Evolutionary conservation across 139 green algal genomes (phyloP), one percentile per base, ranked within the genome.

Genomic region (Chlamydomonas sphaeroides): DNA sequence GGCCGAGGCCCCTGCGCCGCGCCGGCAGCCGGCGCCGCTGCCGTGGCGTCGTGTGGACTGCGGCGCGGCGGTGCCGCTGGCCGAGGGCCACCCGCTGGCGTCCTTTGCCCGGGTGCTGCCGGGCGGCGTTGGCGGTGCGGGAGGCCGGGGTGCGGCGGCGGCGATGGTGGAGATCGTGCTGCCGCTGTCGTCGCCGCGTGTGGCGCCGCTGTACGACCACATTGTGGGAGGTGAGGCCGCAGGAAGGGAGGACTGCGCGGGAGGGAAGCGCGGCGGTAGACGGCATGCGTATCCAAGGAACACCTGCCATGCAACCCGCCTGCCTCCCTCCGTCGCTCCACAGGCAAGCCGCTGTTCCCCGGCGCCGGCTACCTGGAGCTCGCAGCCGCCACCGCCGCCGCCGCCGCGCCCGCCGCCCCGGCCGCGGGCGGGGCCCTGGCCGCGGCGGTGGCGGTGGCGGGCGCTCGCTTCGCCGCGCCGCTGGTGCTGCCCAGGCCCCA

Each of bases 321-420:
- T n/a, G n/a, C n/a, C n/a, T n/a, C n/a, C n/a, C n/a, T n/a, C n/a
- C n/a, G n/a, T n/a, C n/a, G n/a, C n/a, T n/a, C n/a, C n/a, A n/a
- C n/a, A n/a, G n/a, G 80, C 42, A 86, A 68, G 57, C 62, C 74
- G 21, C 59, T 91, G 17, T 66, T 91, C 66, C 84, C 83, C 1
- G 88, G 30, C 1, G 92, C 88, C 39, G 86, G 68, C 28, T 90
- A 91, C 20, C 74, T 95, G 61, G 92, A 95, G 70, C 85, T 93
- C 84, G 87, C 93, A 41, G 75, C 84, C 35, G 88, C 85, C 26
- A 49, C 82, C 14, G 87, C 75, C 17, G 65, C 67, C 20, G 72
- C 56, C 6, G 3, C 39, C 4, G 73, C 66, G 28, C 72, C 56
- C 33, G 65, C 67, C n/a, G 73, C 39, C 36, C 10, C 71, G 28